Percentiles rank a stretch among this genome's conserved stretches.
Evolutionary conservation across 192 early-diverging fungal species (phyloP).

Genomic region (Gaertneriomyces semiglobifer): DNA sequence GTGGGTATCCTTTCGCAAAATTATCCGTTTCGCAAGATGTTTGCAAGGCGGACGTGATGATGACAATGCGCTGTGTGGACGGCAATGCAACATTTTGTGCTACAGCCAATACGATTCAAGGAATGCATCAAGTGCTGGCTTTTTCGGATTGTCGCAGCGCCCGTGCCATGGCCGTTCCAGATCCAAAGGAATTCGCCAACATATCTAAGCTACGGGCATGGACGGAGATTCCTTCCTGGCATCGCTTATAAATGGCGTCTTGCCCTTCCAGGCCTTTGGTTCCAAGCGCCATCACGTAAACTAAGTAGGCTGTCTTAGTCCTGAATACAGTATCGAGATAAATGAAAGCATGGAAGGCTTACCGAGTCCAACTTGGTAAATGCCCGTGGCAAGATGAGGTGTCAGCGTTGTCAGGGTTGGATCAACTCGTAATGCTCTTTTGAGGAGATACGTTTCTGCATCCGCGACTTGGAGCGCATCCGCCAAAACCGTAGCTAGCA

Average conservation of each 20-base stretch:
- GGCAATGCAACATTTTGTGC: too few species aligned
- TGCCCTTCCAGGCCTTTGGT: not conserved
- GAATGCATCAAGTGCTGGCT: too few species aligned
- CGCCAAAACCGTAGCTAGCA: constrained; percentile 1
- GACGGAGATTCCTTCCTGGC: constrained; percentile 5
- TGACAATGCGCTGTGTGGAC: too few species aligned
- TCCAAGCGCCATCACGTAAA: constrained; percentile 16
- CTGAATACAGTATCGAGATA: not conserved
- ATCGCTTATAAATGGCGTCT: constrained; percentile 2
- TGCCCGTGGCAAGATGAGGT: constrained; percentile 15
- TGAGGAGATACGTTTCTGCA: not conserved
- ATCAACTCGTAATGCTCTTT: not conserved
- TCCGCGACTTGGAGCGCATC: constrained; percentile 20
- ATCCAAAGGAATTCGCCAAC: too few species aligned
- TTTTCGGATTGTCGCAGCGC: too few species aligned
- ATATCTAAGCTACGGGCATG: not conserved
- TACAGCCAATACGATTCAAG: too few species aligned
- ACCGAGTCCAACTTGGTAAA: constrained; percentile 18
- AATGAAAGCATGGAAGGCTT: not conserved
- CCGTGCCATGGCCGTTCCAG: too few species aligned
- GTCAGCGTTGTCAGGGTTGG: not conserved
- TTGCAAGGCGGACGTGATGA: too few species aligned
- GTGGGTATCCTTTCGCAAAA: too few species aligned
- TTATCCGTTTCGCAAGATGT: too few species aligned
- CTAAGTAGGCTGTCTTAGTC: not conserved